Base-by-base conservation (phyloP, 2,329 filamentous ascomycete genomes). In the Drechslerella stenobrocha region DNA sequence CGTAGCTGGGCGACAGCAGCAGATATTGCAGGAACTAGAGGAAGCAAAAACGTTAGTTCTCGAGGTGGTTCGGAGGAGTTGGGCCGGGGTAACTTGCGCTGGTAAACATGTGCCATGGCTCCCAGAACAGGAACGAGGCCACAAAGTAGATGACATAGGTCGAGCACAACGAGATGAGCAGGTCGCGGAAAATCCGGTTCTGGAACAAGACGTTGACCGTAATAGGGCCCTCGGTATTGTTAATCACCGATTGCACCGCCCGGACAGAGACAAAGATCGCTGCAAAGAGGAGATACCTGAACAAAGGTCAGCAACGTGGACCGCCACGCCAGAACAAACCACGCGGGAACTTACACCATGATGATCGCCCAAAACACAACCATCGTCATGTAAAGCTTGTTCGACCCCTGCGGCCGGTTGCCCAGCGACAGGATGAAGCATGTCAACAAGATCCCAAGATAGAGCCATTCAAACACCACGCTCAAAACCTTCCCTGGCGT, bases 21-120 rank as follows among this genome's bases (percentile, higher is more conserved):
- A 97, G 85, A 77, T 98, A 98, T 82, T 97, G 93, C 48, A 90
- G 77, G 77, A 97, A 90, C 61, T 87, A 86, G 9, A 42, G 2
- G 13, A 5, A 42, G 13, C n/a, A 11, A n/a, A 50, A 2, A 11
- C 28, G n/a, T 50, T 42, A 34, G 52, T 6, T 44, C 40, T 30
- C 46, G 11, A 37, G 9, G 42, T 13, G 6, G 30, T 13, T 15
- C 11, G 9, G 3, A 22, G 6, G 4, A 28, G 13, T 13, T 20
- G 6, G 32, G 20, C 32, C 34, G n/a, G n/a, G n/a, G 45, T 32
- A 37, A 76, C 78, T 75, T 75, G 80, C 79, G 52, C 79, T 84
- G n/a, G 93, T 97, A 76, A 96, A 82, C 90, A 98, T 97, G 79
- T 98, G 93, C 92, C 93, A 98, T 2, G 93, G 93, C 76, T 98